Evolutionary conservation across 768 basidiomycete genomes (phyloP).

Genomic region (Cystobasidium ongulense): DNA sequence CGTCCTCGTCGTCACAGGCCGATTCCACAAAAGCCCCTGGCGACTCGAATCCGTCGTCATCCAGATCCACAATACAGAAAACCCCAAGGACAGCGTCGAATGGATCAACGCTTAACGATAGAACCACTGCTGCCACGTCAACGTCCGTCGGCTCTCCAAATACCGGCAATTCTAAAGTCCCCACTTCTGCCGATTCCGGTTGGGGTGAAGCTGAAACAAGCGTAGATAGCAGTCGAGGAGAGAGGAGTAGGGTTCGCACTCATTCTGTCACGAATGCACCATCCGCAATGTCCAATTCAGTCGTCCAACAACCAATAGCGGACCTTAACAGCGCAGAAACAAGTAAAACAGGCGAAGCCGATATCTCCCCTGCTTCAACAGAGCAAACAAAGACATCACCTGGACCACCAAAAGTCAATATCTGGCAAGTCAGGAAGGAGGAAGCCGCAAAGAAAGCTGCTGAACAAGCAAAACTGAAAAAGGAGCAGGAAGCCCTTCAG

Average conservation of each 20-base stretch:
- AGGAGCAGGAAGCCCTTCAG: not conserved
- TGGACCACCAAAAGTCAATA: slow-evolving; percentile 14
- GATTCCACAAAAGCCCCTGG: not conserved
- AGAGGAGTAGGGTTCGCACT: not conserved
- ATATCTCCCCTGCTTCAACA: not conserved
- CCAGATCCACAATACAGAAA: not conserved
- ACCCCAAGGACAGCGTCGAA: not conserved
- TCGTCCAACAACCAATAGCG: not conserved
- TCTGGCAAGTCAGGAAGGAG: slow-evolving; percentile 13
- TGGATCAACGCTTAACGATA: not conserved
- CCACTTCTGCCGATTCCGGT: slow-evolving; percentile 4
- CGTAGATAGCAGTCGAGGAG: not conserved
- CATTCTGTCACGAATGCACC: not conserved
- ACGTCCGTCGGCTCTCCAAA: not conserved
- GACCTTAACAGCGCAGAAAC: not conserved
- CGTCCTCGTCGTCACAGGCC: not conserved
- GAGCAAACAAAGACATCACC: not conserved
- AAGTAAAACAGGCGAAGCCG: not conserved
- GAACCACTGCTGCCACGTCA: not conserved
- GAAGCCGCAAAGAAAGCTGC: slow-evolving; percentile 9
- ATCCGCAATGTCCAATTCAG: no score
- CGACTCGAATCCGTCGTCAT: not conserved
- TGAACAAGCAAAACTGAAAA: slow-evolving; percentile 5
- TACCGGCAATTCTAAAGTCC: not conserved
- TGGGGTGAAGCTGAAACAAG: slow-evolving; percentile 10